Base-by-base conservation (phyloP, 495 filamentous ascomycete species). In the Acidomyces sp. region DNA sequence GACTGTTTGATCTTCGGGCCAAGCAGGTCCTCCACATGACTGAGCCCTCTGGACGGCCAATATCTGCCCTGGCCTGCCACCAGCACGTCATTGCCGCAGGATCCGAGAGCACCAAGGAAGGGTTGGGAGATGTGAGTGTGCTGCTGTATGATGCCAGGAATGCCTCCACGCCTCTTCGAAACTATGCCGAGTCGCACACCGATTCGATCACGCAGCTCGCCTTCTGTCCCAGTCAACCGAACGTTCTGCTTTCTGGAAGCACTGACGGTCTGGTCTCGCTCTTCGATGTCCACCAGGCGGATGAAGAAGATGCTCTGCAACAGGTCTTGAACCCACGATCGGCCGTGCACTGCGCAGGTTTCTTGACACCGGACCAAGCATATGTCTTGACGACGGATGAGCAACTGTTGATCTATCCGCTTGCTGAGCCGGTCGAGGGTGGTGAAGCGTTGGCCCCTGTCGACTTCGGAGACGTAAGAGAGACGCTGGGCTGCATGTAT, bases 191-290 rank as follows among this genome's bases (percentile, higher is more conserved):
- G 52, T 80, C 82, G 35, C 88, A 96, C 59, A 88, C 80, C 40
- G 88, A 96, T 60, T 85, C 93, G 56, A 70, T 96, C 34, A 94
- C 88, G 17, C 77, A 84, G 63, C 78, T 83, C 37, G 45, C 53
- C 39, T 48, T 45, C 39, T 70, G 76, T 59, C 85, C 80, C 53
- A 79, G 87, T 61, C 78, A 79, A 28, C 68, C 72, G 24, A 63
- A 70, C 37, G 65, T 80, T 22, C 68, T 95, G 11, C 68, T 93
- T 15, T 86, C 84, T 22, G 85, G 85, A 44, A 86, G 82, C 37
- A 94, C 85, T n/a, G 90, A 97, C 64, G 82, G 82, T 11, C 72
- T 95, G 0, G 70, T 95, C 39, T 93, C 86, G 53, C 63, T 93
- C 34, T 92, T 81, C 62, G 76, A 95, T 56, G 78, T 72, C 11